These are phyloP conservation scores for Potentilla sterilis DNA, from an alignment of 306 rosid species.

Conservation along the genomic window DNA sequence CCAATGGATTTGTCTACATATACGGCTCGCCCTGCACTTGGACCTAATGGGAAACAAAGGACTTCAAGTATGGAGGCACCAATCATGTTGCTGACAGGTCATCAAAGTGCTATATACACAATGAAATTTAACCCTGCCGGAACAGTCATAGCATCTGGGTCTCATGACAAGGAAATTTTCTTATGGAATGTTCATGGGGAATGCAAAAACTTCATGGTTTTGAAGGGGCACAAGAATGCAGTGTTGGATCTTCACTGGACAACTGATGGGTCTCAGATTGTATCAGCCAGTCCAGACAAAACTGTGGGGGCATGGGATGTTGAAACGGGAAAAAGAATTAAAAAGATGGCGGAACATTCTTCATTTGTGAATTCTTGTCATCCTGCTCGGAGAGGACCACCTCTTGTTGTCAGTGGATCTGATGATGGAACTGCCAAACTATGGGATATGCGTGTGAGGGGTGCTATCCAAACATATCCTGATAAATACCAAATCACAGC, in stretches of 20 bases:
- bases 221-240: constrained; percentile 95
- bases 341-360: constrained; percentile 95
- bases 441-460: constrained; percentile 98
- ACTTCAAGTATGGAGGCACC: constrained; percentile 86
- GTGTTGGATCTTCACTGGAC: constrained; percentile 98
- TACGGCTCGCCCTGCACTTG: constrained; percentile 52
- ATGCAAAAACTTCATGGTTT: constrained; percentile 40
- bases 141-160: constrained; percentile 85
- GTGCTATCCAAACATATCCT: constrained; percentile 78
- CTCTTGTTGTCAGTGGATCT: constrained; percentile 89
- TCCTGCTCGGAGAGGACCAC: constrained; percentile 92
- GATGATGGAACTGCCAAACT: constrained; percentile 94
- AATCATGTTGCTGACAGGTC: constrained; percentile 83
- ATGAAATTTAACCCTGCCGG: constrained; percentile 90
- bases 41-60: constrained; percentile 71
- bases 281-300: constrained; percentile 90
- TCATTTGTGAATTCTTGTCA: constrained; percentile 88
- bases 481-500: constrained; percentile 65
- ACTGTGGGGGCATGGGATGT: constrained; percentile 91
- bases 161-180: constrained; percentile 91
- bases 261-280: constrained; percentile 77
- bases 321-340: constrained; percentile 83
- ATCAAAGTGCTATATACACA: constrained; percentile 85
- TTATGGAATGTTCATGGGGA: constrained; percentile 86
- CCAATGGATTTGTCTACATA: constrained; percentile 90